Evolutionary conservation across 1,139 yeast genomes (phyloP).

Genomic region (Saccharomycopsis phalli): DNA sequence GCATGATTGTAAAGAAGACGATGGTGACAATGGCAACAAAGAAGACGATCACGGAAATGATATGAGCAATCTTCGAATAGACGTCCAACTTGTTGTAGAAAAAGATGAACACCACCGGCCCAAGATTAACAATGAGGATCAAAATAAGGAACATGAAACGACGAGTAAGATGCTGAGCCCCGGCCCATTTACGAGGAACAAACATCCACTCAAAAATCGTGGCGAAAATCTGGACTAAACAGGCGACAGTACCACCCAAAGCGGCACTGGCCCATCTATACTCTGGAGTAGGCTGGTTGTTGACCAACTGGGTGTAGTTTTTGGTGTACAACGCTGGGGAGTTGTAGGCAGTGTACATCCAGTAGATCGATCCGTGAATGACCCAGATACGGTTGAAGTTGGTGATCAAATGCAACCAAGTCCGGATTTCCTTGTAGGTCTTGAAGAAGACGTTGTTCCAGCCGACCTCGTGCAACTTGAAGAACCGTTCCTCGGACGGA

Average conservation of each 20-base stretch:
- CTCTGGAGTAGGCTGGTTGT: conserved; percentile 80
- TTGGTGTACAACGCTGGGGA: conserved; percentile 87
- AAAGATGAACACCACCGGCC: conserved; percentile 80
- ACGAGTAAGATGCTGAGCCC: conserved; percentile 93
- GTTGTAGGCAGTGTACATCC: conserved; percentile 93
- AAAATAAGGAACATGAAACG: conserved; percentile 68
- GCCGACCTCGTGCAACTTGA: conserved; percentile 82
- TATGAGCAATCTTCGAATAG: conserved; percentile 66
- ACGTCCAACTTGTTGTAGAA: conserved; percentile 67
- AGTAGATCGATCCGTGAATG: conserved; percentile 77
- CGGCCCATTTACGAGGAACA: conserved; percentile 98
- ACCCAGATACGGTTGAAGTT: conserved; percentile 98
- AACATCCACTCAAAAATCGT: conserved; percentile 91
- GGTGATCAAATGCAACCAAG: conserved; percentile 94
- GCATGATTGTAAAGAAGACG: conserved; percentile 86
- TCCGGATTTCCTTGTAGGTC: conserved; percentile 92
- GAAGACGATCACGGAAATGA: conserved; percentile 82
- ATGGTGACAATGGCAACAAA: conserved; percentile 80
- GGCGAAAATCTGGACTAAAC: conserved; percentile 73
- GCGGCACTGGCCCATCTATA: conserved; percentile 91
- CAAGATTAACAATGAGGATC: conserved; percentile 65
- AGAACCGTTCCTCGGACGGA: conserved; percentile 82
- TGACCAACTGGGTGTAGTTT: conserved; percentile 71
- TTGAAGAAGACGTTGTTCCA: conserved; percentile 94
- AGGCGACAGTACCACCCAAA: conserved; percentile 85